phyloP scores from a whole-genome alignment of 116 monocot genomes.

The Cymodocea nodosa region DNA sequence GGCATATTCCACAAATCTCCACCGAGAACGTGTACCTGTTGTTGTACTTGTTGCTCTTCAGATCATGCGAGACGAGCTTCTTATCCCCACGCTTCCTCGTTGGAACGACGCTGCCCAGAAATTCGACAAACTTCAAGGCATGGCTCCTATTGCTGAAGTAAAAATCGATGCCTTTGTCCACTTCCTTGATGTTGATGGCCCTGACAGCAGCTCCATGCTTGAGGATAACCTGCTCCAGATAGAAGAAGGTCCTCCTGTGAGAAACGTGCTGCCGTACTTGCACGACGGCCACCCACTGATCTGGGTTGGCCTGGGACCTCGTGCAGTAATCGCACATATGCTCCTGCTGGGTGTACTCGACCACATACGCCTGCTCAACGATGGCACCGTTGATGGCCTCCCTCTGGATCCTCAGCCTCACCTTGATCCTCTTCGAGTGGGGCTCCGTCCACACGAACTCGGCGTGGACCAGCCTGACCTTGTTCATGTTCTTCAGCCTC shows the following conservation, averaged over 20 bases:
- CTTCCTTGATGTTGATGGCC: conserved; percentile 59
- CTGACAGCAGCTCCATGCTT: conserved; percentile 62
- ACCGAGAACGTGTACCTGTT: conserved; percentile 88
- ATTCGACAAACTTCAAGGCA: conserved; percentile 68
- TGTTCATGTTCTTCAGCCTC: conserved; percentile 22
- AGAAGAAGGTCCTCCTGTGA: conserved; percentile 84
- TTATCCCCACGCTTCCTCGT: conserved; percentile 42
- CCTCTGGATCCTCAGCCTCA: conserved; percentile 53
- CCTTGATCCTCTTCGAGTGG: conserved; percentile 77
- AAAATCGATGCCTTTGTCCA: conserved; percentile 68
- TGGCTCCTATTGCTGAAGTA: conserved; percentile 71
- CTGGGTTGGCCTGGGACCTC: conserved; percentile 59
- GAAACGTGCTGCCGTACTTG: conserved; percentile 89
- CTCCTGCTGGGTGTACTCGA: conserved; percentile 60
- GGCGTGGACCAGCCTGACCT: conserved; percentile 44
- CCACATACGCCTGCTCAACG: conserved; percentile 57
- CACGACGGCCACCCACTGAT: conserved; percentile 85
- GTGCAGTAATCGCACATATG: conserved; percentile 71
- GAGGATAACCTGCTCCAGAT: conserved; percentile 78
- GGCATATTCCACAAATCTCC: conserved; percentile 75
- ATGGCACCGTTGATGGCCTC: conserved; percentile 54
- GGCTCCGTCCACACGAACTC: conserved; percentile 93
- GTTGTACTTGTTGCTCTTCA: conserved; percentile 63
- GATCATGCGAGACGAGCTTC: conserved; percentile 80
- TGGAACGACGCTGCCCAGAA: conserved; percentile 51